Evolutionary conservation across 108 stramenopile genomes (phyloP).

Genomic region (Conticribra guillardii): DNA sequence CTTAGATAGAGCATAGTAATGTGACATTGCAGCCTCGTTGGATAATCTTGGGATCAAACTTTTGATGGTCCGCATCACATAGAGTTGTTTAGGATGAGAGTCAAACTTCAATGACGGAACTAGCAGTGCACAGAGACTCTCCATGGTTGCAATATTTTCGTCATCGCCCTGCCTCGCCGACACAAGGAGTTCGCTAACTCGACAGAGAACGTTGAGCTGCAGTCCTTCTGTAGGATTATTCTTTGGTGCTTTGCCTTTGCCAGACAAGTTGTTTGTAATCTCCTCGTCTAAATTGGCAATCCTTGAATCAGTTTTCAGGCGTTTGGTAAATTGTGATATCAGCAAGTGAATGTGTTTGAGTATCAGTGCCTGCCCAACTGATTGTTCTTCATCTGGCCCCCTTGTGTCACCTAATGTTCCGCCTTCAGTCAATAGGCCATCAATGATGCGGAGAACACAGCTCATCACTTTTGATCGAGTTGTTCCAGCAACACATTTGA

Average conservation of each 20-base stretch:
- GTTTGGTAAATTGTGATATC: slow-evolving; percentile 63
- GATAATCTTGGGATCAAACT: slow-evolving; percentile 57
- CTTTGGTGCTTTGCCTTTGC: slow-evolving; percentile 26
- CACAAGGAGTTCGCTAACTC: slow-evolving; percentile 68
- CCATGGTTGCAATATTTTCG: slow-evolving; percentile 37
- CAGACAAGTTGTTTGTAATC: slow-evolving; percentile 22
- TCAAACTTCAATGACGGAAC: slow-evolving; percentile 69
- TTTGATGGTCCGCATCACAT: slow-evolving; percentile 72
- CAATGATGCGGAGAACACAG: slow-evolving; percentile 59
- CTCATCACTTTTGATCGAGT: slow-evolving; percentile 60
- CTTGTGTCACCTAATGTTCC: slow-evolving; percentile 5
- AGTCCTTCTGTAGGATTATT: slow-evolving; percentile 24
- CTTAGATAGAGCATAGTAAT: slow-evolving; percentile 51
- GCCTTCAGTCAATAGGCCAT: slow-evolving; percentile 62
- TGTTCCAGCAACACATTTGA: slow-evolving; percentile 66
- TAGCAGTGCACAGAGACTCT: slow-evolving; percentile 63
- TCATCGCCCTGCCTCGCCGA: slow-evolving; percentile 24
- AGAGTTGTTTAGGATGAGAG: slow-evolving; percentile 53
- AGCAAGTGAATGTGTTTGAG: slow-evolving; percentile 59
- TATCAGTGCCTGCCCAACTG: slow-evolving; percentile 29
- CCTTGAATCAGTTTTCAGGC: slow-evolving; percentile 42
- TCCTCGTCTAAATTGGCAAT: slow-evolving; percentile 25
- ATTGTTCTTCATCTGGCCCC: slow-evolving; percentile 3
- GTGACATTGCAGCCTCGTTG: slow-evolving; percentile 35
- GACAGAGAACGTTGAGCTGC: slow-evolving; percentile 68